These are phyloP conservation scores for Pythium sukuiense DNA, from an alignment of 352 stramenopile genomes.

Conservation along the genomic window DNA sequence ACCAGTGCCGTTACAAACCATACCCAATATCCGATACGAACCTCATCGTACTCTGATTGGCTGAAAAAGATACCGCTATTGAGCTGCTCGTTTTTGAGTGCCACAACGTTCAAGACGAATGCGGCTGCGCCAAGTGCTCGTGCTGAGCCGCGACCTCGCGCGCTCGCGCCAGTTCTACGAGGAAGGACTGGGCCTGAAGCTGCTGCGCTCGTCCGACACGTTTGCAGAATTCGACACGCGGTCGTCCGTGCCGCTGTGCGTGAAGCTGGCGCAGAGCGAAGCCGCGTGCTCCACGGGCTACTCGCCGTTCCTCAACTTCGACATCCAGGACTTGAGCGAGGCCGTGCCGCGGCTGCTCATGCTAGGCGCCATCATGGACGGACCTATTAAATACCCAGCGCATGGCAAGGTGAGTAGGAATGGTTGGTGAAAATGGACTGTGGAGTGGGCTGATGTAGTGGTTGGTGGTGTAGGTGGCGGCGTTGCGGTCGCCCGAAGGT, in stretches of 20 bases:
- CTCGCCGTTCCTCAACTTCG: constrained; percentile 91
- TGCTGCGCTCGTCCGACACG: constrained; percentile 75
- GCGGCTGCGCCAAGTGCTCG: constrained; percentile 78
- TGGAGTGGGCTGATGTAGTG: background rate
- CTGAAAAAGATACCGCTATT: background rate
- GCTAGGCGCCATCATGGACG: constrained; percentile 89
- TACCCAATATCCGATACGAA: constrained; percentile 3
- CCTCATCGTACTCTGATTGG: constrained; percentile 8
- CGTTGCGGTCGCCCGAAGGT: constrained; percentile 85
- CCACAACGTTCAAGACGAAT: constrained; percentile 18
- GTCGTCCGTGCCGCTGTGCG: constrained; percentile 62
- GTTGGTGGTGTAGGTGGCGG: constrained; percentile 60
- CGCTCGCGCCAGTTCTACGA: constrained; percentile 83
- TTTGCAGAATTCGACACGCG: constrained; percentile 82
- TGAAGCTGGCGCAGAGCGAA: constrained; percentile 85
- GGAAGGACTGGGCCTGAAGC: constrained; percentile 71
- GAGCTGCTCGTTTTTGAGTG: background rate
- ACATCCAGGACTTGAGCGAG: constrained; percentile 87
- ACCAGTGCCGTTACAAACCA: background rate
- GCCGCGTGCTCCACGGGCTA: constrained; percentile 85
- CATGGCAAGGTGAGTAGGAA: constrained; percentile 70
- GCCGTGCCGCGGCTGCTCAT: constrained; percentile 83
- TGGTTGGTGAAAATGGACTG: background rate
- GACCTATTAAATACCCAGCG: constrained; percentile 91
- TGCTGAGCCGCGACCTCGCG: constrained; percentile 83